Evolutionary conservation across 345 rosid genomes (phyloP), one percentile per base, ranked within the genome.

Genomic region (Iberis pinnata): DNA sequence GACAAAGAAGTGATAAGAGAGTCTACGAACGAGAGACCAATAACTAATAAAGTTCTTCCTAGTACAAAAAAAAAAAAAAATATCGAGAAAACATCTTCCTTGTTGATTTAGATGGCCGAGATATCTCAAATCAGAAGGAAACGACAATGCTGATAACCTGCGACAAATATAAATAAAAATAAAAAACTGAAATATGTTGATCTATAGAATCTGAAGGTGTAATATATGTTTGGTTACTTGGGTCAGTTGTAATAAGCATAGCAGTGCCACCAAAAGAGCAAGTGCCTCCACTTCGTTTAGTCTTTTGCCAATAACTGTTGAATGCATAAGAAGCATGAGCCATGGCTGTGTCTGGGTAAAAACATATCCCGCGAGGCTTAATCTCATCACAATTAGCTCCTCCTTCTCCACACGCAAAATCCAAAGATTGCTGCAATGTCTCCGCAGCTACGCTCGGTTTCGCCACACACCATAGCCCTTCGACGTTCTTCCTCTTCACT

Each of bases 241-340:
- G 87, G 33, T 83, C 84, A 52, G 79, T 68, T 18, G 76, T 76
- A 61, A 80, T 80, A 33, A 83, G 44, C 83, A 83, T 80, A 32
- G 92, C 92, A 13, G 87, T 83, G 43, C 92, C 92, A 24, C 92
- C 87, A 27, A 83, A 83, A 49, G 61, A 63, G 53, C 92, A 83
- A 62, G 76, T 69, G 2, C 84, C 83, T 20, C 85, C 88, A 51
- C 45, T 55, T 68, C 81, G 67, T 58, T 80, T 83, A 43, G 56
- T 83, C 69, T 73, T 80, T 46, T 78, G 92, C 92, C 88, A 80
- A 55, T 80, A 83, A 60, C 80, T 77, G 41, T 78, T 80, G 70
- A 78, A 77, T 49, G 92, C 92, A 67, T 69, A 83, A 37, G 92
- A 83, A 1, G 92, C 87, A 32, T 83, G 92, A 25, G 92, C 84